A percentile compares a stretch with the other conserved stretches of the same genome.
Conservation (phyloP, 2,329 filamentous ascomycete genomes). For the Akanthomyces muscarius region DNA sequence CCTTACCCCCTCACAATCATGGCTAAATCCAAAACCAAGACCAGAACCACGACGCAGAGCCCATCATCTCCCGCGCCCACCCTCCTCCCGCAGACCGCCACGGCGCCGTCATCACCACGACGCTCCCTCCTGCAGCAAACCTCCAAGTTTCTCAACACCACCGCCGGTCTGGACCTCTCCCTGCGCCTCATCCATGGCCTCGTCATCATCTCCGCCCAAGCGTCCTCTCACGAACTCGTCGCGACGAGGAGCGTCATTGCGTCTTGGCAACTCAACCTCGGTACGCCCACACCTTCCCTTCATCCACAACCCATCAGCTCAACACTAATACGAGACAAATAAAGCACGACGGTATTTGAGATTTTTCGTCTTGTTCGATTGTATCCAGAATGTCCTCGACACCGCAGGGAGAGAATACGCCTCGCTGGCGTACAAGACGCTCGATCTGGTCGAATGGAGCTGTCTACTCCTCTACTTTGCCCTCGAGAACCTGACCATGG, state of each 20-base stretch:
- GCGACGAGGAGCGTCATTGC: neutral
- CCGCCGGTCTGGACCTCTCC: constrained; percentile 13
- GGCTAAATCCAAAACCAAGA: neutral
- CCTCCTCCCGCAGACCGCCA: neutral
- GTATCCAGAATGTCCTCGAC: constrained; percentile 11
- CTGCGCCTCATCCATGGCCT: constrained; percentile 12
- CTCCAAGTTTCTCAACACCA: constrained; percentile 14
- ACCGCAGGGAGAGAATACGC: neutral
- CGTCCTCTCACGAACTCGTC: neutral
- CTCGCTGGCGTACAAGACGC: neutral
- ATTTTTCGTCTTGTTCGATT: constrained; percentile 16
- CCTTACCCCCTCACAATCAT: neutral
- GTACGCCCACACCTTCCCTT: neutral
- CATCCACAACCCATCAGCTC: neutral
- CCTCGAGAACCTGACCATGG: constrained; percentile 17
- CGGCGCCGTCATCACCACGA: neutral
- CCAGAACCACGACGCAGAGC: neutral
- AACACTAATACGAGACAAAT: neutral
- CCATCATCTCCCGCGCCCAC: neutral
- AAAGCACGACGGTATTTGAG: constrained; percentile 15
- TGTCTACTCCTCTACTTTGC: constrained; percentile 15
- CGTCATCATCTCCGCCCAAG: constrained; percentile 5
- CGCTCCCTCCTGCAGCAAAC: neutral
- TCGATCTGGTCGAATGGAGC: constrained; percentile 16
- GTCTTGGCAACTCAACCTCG: constrained; percentile 10